A percentile compares a stretch with the other conserved stretches of the same genome.
phyloP scores from a whole-genome alignment of 805 yeast genomes.

The Schwanniomyces sp. region DNA sequence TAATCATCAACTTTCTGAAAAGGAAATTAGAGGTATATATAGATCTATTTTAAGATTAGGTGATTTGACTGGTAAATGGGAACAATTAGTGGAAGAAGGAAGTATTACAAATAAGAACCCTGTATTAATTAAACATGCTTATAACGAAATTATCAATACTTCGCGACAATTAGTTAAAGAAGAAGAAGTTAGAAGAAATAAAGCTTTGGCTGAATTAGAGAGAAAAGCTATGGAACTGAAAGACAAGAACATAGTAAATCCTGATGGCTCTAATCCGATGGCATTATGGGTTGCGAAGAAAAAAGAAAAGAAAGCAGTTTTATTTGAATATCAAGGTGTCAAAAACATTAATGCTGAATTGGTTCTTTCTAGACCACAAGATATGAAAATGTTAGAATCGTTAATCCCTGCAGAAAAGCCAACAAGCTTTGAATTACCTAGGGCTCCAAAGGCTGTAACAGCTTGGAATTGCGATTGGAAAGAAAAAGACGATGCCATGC shows the following conservation, averaged over 20 bases:
- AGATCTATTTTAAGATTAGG: constrained; percentile 81
- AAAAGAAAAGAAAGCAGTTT: constrained; percentile 84
- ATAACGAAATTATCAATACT: constrained; percentile 64
- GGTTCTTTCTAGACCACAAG: constrained; percentile 79
- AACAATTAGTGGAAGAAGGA: constrained; percentile 85
- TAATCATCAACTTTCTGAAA: constrained; percentile 65
- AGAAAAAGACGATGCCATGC: constrained; percentile 78
- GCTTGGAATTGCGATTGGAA: constrained; percentile 94
- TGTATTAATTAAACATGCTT: constrained; percentile 70
- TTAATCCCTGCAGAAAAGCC: constrained; percentile 56
- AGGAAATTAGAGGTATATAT: constrained; percentile 84
- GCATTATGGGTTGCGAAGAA: constrained; percentile 62
- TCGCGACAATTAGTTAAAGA: constrained; percentile 61
- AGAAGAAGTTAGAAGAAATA: constrained; percentile 64
- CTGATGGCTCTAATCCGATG: constrained; percentile 45
- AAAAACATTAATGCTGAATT: constrained; percentile 90
- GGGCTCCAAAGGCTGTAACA: constrained; percentile 73
- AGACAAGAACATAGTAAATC: constrained; percentile 35
- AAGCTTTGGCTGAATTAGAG: constrained; percentile 58
- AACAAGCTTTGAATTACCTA: constrained; percentile 56
- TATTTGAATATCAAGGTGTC: constrained; percentile 86
- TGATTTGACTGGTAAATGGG: constrained; percentile 74
- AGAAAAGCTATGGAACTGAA: constrained; percentile 57
- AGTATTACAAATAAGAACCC: constrained; percentile 83
- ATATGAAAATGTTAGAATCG: constrained; percentile 64